These are phyloP conservation scores for Pleurotus platypus DNA, from an alignment of 768 basidiomycete genomes.

Conservation along the genomic window DNA sequence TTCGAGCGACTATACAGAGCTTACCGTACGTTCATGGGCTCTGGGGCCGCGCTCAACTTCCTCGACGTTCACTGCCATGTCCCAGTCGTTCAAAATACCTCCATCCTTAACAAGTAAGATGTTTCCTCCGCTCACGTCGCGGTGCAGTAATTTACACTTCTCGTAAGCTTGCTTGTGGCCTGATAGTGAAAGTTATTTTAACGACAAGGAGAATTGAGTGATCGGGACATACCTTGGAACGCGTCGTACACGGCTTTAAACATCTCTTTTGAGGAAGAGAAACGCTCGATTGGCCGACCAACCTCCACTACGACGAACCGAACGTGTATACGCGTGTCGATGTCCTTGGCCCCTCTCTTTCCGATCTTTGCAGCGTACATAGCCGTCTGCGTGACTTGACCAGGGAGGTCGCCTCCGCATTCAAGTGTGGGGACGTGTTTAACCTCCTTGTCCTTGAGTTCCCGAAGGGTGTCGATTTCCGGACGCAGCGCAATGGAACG, in stretches of 20 bases:
- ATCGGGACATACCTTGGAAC: constrained; percentile 6
- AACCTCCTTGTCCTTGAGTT: constrained; percentile 11
- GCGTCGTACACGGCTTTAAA: constrained; percentile 15
- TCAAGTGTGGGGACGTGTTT: constrained; percentile 18
- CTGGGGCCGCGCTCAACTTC: not conserved
- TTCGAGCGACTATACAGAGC: not conserved
- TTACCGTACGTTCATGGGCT: not conserved
- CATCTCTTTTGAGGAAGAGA: not conserved
- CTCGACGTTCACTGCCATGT: not conserved
- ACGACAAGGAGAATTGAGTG: too few species aligned
- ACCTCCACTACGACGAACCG: not conserved
- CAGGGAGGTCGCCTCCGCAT: constrained; percentile 17
- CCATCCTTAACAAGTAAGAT: not conserved
- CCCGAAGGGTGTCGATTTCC: not conserved
- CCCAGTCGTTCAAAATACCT: constrained; percentile 11
- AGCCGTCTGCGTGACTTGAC: constrained; percentile 8
- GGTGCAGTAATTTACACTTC: constrained; percentile 6
- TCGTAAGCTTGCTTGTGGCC: constrained; percentile 8
- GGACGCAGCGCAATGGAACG: constrained; percentile 2
- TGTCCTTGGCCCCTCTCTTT: constrained; percentile 7
- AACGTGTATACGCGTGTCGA: not conserved
- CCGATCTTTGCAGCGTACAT: constrained; percentile 4
- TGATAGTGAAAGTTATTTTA: not conserved
- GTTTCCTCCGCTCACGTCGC: constrained; percentile 9
- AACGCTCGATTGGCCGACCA: not conserved